Conservation (phyloP, 805 yeast species). For the Metahyphopichia silvanorum region DNA sequence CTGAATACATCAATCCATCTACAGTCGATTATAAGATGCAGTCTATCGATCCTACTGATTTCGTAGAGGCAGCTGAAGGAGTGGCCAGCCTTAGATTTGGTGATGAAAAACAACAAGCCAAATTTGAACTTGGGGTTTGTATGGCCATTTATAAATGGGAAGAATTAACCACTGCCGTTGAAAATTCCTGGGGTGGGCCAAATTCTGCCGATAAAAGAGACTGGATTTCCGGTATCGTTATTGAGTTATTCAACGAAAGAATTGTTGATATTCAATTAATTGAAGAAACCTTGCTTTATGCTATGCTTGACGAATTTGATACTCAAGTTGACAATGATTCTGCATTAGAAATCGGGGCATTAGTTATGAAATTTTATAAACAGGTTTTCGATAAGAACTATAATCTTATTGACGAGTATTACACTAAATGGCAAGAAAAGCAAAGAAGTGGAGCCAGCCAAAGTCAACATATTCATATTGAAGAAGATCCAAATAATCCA, state of each 20-base stretch:
- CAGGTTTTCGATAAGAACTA: constrained; percentile 57
- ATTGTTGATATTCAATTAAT: constrained; percentile 74
- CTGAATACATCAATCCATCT: not conserved
- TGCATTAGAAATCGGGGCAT: constrained; percentile 68
- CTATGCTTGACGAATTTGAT: constrained; percentile 95
- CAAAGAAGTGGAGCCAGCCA: constrained; percentile 33
- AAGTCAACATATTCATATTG: constrained; percentile 41
- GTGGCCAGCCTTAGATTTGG: constrained; percentile 35
- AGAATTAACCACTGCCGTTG: constrained; percentile 83
- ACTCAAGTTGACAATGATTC: constrained; percentile 86
- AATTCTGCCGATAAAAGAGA: constrained; percentile 88
- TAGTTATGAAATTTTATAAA: constrained; percentile 61
- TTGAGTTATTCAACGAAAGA: constrained; percentile 69
- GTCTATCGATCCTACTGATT: constrained; percentile 45
- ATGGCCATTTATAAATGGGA: constrained; percentile 93
- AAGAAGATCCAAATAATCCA: constrained; percentile 63
- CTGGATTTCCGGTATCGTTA: constrained; percentile 83
- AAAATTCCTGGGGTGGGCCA: constrained; percentile 93
- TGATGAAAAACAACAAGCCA: constrained; percentile 70
- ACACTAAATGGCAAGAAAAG: constrained; percentile 55
- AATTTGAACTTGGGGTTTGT: constrained; percentile 89
- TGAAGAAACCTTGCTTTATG: constrained; percentile 81
- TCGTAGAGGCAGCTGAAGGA: constrained; percentile 50
- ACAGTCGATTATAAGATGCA: constrained; percentile 14
- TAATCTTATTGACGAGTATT: constrained; percentile 54